Evolutionary conservation across 441 rosid species (phyloP).

Genomic region (Iberis amara): DNA sequence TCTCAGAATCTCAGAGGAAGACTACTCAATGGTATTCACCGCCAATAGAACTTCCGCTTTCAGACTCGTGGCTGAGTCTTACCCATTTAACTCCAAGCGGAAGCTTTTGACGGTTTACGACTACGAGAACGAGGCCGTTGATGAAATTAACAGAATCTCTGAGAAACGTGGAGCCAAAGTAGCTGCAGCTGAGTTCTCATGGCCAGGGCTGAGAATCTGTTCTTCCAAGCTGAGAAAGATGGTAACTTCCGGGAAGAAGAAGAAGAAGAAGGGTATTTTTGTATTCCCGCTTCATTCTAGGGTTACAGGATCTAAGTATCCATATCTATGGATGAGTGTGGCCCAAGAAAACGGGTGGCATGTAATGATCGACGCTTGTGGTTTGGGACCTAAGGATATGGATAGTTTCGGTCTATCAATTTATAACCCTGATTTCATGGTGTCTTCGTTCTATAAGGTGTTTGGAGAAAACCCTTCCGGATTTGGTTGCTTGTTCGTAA

Average conservation of each 20-base stretch:
- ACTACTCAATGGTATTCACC: conserved; percentile 83
- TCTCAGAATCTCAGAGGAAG: conserved; percentile 62
- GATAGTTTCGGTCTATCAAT: conserved; percentile 79
- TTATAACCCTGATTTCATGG: conserved; percentile 72
- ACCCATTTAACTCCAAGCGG: conserved; percentile 55
- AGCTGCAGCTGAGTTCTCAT: conserved; percentile 74
- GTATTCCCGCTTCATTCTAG: conserved; percentile 89
- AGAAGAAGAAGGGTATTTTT: conserved; percentile 62
- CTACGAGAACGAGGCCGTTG: conserved; percentile 77
- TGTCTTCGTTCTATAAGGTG: conserved; percentile 81
- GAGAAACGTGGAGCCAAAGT: conserved; percentile 68
- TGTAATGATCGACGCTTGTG: conserved; percentile 79
- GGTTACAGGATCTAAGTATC: conserved; percentile 78
- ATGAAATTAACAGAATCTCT: conserved; percentile 51
- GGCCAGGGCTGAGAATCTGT: conserved; percentile 77
- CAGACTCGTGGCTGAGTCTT: conserved; percentile 75
- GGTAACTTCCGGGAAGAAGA: conserved; percentile 49
- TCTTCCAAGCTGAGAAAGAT: conserved; percentile 57
- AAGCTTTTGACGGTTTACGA: conserved; percentile 81
- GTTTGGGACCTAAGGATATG: conserved; percentile 90
- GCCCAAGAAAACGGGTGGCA: conserved; percentile 95
- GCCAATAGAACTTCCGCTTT: conserved; percentile 83
- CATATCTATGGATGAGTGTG: conserved; percentile 75
- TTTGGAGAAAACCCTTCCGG: conserved; percentile 92
- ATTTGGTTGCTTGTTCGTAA: conserved; percentile 84